Conservation (phyloP, 2,329 filamentous ascomycete genomes). For the Calonectria crousiana region DNA sequence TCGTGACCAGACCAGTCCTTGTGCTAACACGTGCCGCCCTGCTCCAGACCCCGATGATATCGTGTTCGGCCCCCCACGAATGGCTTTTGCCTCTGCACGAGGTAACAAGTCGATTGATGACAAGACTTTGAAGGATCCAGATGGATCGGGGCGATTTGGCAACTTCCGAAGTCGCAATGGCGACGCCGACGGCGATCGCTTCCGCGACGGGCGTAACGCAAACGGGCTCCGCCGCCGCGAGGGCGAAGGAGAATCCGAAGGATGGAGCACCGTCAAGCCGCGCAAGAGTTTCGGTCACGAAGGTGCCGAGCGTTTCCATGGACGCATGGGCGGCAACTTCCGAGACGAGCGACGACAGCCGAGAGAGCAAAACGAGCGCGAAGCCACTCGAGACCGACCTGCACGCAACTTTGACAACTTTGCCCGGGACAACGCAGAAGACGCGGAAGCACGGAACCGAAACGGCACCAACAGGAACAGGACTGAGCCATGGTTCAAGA, state of each 20-base stretch:
- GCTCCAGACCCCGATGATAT: constrained; percentile 79
- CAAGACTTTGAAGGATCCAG: constrained; percentile 64
- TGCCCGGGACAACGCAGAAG: constrained; percentile 61
- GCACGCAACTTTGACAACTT: constrained; percentile 65
- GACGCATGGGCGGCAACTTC: constrained; percentile 69
- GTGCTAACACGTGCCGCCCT: constrained; percentile 30
- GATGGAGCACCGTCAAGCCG: constrained; percentile 80
- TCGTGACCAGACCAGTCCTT: neutral
- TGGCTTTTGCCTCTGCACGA: constrained; percentile 83
- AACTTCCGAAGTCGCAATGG: constrained; percentile 64
- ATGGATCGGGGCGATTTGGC: constrained; percentile 69
- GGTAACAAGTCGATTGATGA: constrained; percentile 66
- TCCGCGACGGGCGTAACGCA: constrained; percentile 62
- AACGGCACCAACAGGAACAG: constrained; percentile 75
- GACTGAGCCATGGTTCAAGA: constrained; percentile 82
- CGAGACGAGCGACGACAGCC: constrained; percentile 58
- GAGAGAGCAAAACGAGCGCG: constrained; percentile 69
- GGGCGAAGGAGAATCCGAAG: constrained; percentile 73
- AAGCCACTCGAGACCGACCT: constrained; percentile 61
- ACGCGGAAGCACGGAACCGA: constrained; percentile 69
- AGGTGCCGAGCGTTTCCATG: constrained; percentile 77
- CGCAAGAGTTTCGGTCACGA: constrained; percentile 81
- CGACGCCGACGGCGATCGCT: constrained; percentile 64
- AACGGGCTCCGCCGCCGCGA: constrained; percentile 66
- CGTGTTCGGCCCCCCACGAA: constrained; percentile 86